These are phyloP conservation scores for Litchi chinensis DNA, from an alignment of 345 rosid species.

Conservation along the genomic window DNA sequence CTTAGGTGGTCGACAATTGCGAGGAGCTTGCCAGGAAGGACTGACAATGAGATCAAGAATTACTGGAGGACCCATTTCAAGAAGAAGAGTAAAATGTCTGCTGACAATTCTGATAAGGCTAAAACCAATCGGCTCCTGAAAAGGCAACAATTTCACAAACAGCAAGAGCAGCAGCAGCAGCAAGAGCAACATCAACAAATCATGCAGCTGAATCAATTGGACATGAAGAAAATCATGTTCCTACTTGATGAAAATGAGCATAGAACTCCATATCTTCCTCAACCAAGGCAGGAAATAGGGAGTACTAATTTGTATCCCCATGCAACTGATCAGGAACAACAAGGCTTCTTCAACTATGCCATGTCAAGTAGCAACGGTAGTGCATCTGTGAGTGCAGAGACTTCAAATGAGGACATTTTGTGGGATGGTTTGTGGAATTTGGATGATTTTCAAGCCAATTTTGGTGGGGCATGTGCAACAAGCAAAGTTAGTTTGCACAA, in stretches of 20 bases:
- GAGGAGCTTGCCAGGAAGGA: slow-evolving; percentile 89
- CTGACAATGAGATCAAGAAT: slow-evolving; percentile 91
- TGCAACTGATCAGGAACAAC: slow-evolving; percentile 31
- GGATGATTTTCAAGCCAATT: slow-evolving; percentile 61
- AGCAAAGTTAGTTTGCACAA: slow-evolving; percentile 45
- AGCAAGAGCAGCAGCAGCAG: slow-evolving; percentile 38
- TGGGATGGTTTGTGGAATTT: slow-evolving; percentile 82
- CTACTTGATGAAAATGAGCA: slow-evolving; percentile 52
- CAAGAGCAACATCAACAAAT: slow-evolving; percentile 47
- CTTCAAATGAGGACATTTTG: slow-evolving; percentile 44
- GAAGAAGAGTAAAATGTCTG: slow-evolving; percentile 62
- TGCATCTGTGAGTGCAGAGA: slow-evolving; percentile 30
- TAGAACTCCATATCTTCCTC: slow-evolving; percentile 46
- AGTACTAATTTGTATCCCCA: slow-evolving; percentile 12
- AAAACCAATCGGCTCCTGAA: slow-evolving; percentile 52
- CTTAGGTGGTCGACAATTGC: slow-evolving; percentile 93
- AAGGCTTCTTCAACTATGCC: slow-evolving; percentile 20
- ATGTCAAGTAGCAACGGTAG: slow-evolving; percentile 29
- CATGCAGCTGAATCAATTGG: slow-evolving; percentile 51
- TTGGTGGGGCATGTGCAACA: slow-evolving; percentile 38
- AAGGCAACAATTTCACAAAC: slow-evolving; percentile 76
- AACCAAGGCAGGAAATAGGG: slow-evolving; percentile 41
- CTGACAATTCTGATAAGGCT: slow-evolving; percentile 50
- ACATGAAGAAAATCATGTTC: slow-evolving; percentile 61
- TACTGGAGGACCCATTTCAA: slow-evolving; percentile 98